Percentiles rank a stretch among this genome's conserved stretches.
Conservation (phyloP, 2,329 filamentous ascomycete genomes). For the Dactylellina leptospora region DNA sequence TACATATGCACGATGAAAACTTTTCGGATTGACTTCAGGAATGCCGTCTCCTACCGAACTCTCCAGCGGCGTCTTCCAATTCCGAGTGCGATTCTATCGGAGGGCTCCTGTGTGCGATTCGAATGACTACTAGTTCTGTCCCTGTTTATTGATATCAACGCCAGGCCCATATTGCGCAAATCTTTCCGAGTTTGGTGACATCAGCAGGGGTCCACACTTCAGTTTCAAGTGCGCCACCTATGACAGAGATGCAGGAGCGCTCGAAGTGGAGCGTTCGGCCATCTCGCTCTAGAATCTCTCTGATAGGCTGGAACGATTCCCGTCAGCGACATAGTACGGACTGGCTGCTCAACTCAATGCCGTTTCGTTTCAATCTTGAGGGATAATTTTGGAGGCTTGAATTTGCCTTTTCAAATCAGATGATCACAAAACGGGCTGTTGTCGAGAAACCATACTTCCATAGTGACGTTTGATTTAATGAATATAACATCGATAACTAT, state of each 20-base stretch:
- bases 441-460: too few relatives aligned
- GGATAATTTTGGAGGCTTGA: too few relatives aligned
- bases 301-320: slow-evolving; percentile 31
- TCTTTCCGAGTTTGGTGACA: slow-evolving; percentile 35
- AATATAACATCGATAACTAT: too few relatives aligned
- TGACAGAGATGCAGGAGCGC: slow-evolving; percentile 8
- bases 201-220: slow-evolving; percentile 21
- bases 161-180: slow-evolving; percentile 14
- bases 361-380: too few relatives aligned
- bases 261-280: too few relatives aligned
- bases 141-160: neutral
- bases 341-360: neutral
- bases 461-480: too few relatives aligned
- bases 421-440: too few relatives aligned
- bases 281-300: too few relatives aligned
- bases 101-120: neutral
- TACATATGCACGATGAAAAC: neutral
- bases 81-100: slow-evolving; percentile 4
- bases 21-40: neutral
- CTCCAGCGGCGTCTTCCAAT: neutral
- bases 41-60: neutral
- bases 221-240: slow-evolving; percentile 33
- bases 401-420: too few relatives aligned
- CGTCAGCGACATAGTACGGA: neutral
- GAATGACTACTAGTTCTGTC: too few relatives aligned